A percentile compares a stretch with the other conserved stretches of the same genome.
phyloP scores from a whole-genome alignment of 1,284 basidiomycete genomes.

The Violaceomyces palustris region DNA sequence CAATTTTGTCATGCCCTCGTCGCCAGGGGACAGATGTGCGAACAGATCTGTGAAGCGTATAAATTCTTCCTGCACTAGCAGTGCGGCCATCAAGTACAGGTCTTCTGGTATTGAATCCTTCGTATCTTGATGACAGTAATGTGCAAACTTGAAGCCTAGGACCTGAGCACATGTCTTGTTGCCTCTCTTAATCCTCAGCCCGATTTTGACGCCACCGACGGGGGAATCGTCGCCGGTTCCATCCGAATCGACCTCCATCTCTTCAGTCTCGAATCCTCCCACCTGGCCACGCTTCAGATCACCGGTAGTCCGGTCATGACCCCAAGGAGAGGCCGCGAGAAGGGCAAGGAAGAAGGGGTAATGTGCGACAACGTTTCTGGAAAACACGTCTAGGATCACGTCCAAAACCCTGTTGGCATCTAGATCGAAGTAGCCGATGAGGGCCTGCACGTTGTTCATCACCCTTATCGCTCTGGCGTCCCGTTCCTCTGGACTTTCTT shows the following conservation, averaged over 20 bases:
- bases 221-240: conserved; percentile 1
- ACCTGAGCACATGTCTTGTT: conserved; percentile 69
- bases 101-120: conserved; percentile 63
- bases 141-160: conserved; percentile 88
- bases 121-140: conserved; percentile 64
- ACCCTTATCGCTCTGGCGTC: conserved; percentile 42
- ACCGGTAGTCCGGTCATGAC: conserved; percentile 18
- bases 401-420: conserved; percentile 92
- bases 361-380: conserved; percentile 73
- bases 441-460: conserved; percentile 43
- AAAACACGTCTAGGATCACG: conserved; percentile 85
- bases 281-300: neutral
- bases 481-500: conserved; percentile 27
- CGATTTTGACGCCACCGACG: neutral
- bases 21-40: conserved; percentile 63
- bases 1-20: conserved; percentile 52
- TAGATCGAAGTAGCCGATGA: conserved; percentile 76
- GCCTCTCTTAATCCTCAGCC: conserved; percentile 55
- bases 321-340: conserved; percentile 78
- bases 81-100: conserved; percentile 75
- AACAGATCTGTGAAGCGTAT: conserved; percentile 79
- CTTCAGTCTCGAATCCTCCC: conserved; percentile 1
- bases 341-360: conserved; percentile 87
- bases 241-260: conserved; percentile 6
- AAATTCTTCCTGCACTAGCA: conserved; percentile 82